Percentiles rank a stretch among this genome's conserved stretches.
phyloP scores from a whole-genome alignment of 1,139 yeast genomes.

The Maudiozyma humilis region DNA sequence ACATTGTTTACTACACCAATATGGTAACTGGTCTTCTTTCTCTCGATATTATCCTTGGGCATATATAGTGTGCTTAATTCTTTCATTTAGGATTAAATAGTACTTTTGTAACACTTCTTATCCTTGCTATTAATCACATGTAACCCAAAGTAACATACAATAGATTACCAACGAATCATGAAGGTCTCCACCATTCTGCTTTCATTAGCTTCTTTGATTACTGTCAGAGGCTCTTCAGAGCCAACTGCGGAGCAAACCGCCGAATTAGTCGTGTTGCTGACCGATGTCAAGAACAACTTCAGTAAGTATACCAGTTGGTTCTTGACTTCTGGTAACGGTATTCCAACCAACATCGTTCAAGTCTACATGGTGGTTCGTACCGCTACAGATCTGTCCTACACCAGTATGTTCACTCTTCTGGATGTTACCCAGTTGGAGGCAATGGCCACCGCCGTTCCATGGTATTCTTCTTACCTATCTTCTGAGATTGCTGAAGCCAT shows the following conservation, averaged over 20 bases:
- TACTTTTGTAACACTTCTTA: no score
- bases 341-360: slow-evolving; percentile 6
- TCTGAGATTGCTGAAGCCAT: slow-evolving; percentile 6
- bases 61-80: no score
- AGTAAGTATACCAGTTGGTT: slow-evolving; percentile 6
- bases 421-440: slow-evolving; percentile 2
- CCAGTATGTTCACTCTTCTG: slow-evolving; percentile 8
- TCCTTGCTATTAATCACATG: neutral
- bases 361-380: slow-evolving; percentile 6
- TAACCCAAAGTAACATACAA: neutral
- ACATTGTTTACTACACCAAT: no score
- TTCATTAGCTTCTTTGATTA: neutral
- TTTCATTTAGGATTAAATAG: no score
- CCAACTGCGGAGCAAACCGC: slow-evolving; percentile 5
- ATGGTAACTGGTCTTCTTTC: no score
- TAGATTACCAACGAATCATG: neutral
- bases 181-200: neutral
- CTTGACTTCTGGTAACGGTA: slow-evolving; percentile 1
- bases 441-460: slow-evolving; percentile 9
- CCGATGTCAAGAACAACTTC: slow-evolving; percentile 8
- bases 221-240: slow-evolving; percentile 1
- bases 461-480: slow-evolving; percentile 9
- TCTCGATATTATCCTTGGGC: no score
- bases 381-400: slow-evolving; percentile 8
- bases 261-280: slow-evolving; percentile 6